phyloP scores from a whole-genome alignment of 441 rosid species.

The Geranium incanum region DNA sequence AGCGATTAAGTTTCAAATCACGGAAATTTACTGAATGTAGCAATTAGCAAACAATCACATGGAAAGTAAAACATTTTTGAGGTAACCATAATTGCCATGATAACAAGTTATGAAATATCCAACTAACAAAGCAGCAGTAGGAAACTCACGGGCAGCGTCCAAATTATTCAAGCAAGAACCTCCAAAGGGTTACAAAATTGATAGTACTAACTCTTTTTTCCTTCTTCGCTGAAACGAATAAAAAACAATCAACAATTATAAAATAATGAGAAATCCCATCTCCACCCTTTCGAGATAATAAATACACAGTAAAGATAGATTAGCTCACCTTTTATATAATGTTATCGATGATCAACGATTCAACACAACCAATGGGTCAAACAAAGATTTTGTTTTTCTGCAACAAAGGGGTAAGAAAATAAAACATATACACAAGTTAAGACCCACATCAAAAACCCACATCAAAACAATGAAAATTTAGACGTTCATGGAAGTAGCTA shows the following conservation, averaged over 20 bases:
- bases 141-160: slow-evolving; percentile 51
- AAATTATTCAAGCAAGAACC: slow-evolving; percentile 32
- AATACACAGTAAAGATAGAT: slow-evolving; percentile 16
- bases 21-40: background rate
- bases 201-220: background rate
- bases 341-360: slow-evolving; percentile 16
- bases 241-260: background rate
- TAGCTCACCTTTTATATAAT: slow-evolving; percentile 30
- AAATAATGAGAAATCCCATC: no score
- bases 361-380: slow-evolving; percentile 26
- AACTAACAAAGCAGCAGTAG: slow-evolving; percentile 47
- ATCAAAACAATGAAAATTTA: background rate
- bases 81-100: slow-evolving; percentile 21
- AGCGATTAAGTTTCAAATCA: slow-evolving; percentile 1
- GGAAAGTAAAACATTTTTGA: slow-evolving; percentile 20
- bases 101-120: slow-evolving; percentile 34
- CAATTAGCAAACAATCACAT: slow-evolving; percentile 22
- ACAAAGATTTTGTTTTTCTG: slow-evolving; percentile 34
- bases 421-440: background rate
- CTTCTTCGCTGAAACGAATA: background rate
- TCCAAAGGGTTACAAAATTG: slow-evolving; percentile 24
- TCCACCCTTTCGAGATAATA: background rate
- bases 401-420: slow-evolving; percentile 11
- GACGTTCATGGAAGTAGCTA: slow-evolving; percentile 23
- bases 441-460: background rate